phyloP scores from a whole-genome alignment of 2,329 filamentous ascomycete genomes.

The Stachybotrys elegans region DNA sequence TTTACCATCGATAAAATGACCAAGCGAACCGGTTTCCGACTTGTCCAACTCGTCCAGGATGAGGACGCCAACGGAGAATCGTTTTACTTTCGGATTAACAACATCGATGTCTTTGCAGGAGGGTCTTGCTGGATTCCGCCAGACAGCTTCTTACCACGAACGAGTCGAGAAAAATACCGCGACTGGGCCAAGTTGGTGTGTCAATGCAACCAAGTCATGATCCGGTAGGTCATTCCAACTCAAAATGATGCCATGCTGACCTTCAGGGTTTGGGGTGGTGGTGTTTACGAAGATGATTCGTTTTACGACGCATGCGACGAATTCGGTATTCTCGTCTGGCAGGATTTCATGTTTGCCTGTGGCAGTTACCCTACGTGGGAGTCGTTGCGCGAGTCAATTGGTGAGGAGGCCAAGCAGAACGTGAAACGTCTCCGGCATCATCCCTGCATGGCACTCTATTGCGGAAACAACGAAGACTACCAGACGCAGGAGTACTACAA shows the following conservation, averaged over 20 bases:
- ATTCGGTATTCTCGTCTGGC: slow-evolving; percentile 64
- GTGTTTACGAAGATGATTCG: slow-evolving; percentile 55
- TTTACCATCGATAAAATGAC: background rate
- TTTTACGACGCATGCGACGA: slow-evolving; percentile 67
- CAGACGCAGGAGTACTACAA: slow-evolving; percentile 65
- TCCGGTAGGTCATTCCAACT: too few species aligned
- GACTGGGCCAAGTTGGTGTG: slow-evolving; percentile 62
- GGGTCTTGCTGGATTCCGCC: slow-evolving; percentile 78
- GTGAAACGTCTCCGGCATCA: slow-evolving; percentile 53
- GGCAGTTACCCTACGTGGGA: slow-evolving; percentile 61
- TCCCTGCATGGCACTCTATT: slow-evolving; percentile 68
- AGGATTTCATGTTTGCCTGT: slow-evolving; percentile 69
- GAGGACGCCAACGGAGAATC: slow-evolving; percentile 60
- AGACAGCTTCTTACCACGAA: slow-evolving; percentile 68
- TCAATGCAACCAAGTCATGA: slow-evolving; percentile 42
- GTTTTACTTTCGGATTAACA: slow-evolving; percentile 72
- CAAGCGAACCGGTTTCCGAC: slow-evolving; percentile 61
- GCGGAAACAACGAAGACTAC: slow-evolving; percentile 80
- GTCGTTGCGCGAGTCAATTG: slow-evolving; percentile 51
- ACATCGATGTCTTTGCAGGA: slow-evolving; percentile 66
- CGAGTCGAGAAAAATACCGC: slow-evolving; percentile 55
- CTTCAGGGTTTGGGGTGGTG: slow-evolving; percentile 50
- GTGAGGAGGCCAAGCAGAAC: slow-evolving; percentile 57
- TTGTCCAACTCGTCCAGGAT: slow-evolving; percentile 50
- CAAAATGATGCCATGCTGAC: slow-evolving; percentile 37